Evolutionary conservation across 2,329 filamentous ascomycete species (phyloP).

Genomic region (Dryadomyces sulphureus): DNA sequence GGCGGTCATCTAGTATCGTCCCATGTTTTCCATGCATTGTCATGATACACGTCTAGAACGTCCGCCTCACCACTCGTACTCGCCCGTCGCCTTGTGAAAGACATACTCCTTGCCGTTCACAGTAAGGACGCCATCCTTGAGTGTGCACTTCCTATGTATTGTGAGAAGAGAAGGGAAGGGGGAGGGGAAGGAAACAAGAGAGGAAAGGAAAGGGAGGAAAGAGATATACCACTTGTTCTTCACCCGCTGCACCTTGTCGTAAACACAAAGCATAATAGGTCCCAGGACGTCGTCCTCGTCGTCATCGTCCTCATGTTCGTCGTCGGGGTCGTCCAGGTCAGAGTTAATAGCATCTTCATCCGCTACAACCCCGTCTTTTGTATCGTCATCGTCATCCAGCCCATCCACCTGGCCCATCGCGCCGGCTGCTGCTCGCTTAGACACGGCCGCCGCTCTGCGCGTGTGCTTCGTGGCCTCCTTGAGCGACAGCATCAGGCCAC

Average conservation of each 20-base stretch:
- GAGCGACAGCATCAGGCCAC: constrained; percentile 60
- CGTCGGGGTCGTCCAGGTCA: constrained; percentile 88
- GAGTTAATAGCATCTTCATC: constrained; percentile 98
- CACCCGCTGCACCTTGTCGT: constrained; percentile 96
- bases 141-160: constrained; percentile 88
- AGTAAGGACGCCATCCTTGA: constrained; percentile 91
- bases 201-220: no score
- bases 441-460: constrained; percentile 10
- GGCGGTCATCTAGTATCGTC: neutral
- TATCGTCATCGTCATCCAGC: constrained; percentile 41
- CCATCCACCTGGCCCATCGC: constrained; percentile 42
- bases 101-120: constrained; percentile 93
- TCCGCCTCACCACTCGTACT: constrained; percentile 76
- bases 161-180: no score
- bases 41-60: neutral
- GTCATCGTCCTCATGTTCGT: constrained; percentile 68
- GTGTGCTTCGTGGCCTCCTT: constrained; percentile 32
- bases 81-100: constrained; percentile 93
- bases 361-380: constrained; percentile 43
- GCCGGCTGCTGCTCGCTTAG: constrained; percentile 5
- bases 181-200: no score
- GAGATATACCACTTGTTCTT: constrained; percentile 82
- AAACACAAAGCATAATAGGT: constrained; percentile 96
- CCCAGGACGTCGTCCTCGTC: constrained; percentile 73
- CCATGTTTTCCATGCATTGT: neutral